Conservation (phyloP, 1,139 yeast species). For the Wickerhamomyces sp. region DNA sequence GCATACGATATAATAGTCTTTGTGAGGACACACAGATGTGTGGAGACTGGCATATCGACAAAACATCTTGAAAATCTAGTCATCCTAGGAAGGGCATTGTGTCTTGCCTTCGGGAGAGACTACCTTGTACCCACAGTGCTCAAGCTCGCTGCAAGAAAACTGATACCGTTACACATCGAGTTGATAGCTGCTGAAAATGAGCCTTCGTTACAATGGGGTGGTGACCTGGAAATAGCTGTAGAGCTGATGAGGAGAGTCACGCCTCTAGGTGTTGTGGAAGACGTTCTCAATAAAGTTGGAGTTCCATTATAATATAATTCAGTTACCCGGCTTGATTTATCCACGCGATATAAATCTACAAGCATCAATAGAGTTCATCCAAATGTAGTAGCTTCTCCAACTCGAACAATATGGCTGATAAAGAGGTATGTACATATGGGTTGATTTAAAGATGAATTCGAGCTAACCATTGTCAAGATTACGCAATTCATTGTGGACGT, state of each 20-base stretch:
- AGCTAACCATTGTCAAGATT: no score
- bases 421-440: no score
- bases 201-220: constrained; percentile 47
- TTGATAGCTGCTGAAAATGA: constrained; percentile 39
- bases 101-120: constrained; percentile 33
- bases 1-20: constrained; percentile 48
- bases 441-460: no score
- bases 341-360: no score
- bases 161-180: constrained; percentile 40
- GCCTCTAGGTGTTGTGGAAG: constrained; percentile 41
- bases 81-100: constrained; percentile 33
- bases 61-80: constrained; percentile 37
- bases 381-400: no score
- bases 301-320: constrained; percentile 39
- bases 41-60: constrained; percentile 45
- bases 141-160: constrained; percentile 39
- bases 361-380: no score
- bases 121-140: constrained; percentile 49
- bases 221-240: constrained; percentile 36
- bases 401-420: no score
- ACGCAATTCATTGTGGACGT: constrained; percentile 52
- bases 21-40: constrained; percentile 46
- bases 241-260: constrained; percentile 39
- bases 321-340: no score
- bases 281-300: constrained; percentile 39